A percentile compares a stretch with the other conserved stretches of the same genome.
These are phyloP conservation scores for Chlorella sp. DNA, from an alignment of 139 green algal species.

Conservation along the genomic window DNA sequence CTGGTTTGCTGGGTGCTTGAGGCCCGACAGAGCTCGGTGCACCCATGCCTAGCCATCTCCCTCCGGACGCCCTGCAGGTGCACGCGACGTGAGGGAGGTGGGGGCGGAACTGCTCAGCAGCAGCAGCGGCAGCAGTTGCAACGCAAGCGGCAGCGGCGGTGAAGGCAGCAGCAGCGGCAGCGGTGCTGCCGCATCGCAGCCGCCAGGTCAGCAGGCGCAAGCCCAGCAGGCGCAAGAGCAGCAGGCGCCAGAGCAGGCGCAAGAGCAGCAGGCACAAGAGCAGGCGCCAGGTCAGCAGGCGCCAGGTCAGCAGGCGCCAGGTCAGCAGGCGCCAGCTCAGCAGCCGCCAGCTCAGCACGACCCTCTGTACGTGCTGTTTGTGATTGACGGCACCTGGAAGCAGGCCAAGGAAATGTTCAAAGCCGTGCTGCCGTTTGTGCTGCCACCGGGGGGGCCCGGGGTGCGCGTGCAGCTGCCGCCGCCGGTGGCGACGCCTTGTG, in stretches of 20 bases:
- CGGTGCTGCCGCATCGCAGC: not conserved
- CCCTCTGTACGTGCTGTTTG: slow-evolving; percentile 10
- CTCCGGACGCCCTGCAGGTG: not conserved
- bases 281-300: not conserved
- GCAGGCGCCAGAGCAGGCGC: not conserved
- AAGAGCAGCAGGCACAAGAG: not conserved
- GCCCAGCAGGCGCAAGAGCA: not conserved
- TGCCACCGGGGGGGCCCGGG: not conserved
- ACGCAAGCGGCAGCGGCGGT: not conserved
- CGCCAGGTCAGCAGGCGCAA: not conserved
- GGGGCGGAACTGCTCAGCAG: not conserved
- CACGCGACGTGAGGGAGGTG: not conserved
- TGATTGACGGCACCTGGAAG: slow-evolving; percentile 28
- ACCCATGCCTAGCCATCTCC: too few relatives aligned
- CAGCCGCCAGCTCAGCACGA: not conserved
- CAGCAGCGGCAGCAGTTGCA: not conserved
- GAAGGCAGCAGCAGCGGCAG: not conserved
- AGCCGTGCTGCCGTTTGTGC: not conserved
- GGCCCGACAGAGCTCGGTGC: too few relatives aligned
- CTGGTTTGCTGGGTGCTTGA: too few relatives aligned
- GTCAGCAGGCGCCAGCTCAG: not conserved
- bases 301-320: not conserved
- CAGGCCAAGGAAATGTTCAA: slow-evolving; percentile 35
- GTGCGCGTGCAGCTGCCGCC: slow-evolving; percentile 29
- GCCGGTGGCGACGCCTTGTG: not conserved